These are phyloP conservation scores for Ustilago crameri DNA, from an alignment of 1,284 basidiomycete genomes.

Conservation along the genomic window DNA sequence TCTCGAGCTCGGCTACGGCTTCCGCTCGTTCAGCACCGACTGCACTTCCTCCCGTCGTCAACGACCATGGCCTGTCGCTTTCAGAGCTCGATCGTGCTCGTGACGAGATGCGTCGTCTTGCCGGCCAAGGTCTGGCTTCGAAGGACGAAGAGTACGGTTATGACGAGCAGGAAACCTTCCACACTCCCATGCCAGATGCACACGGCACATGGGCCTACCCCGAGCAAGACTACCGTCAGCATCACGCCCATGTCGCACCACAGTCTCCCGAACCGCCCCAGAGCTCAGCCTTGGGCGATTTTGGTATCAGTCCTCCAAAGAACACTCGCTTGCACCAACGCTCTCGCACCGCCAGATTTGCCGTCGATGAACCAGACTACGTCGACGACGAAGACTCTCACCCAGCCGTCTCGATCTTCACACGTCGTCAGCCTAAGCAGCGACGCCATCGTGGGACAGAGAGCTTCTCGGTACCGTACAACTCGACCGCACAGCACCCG, in stretches of 20 bases:
- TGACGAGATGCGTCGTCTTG: conserved; percentile 40
- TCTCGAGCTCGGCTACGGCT: conserved; percentile 16
- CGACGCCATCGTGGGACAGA: conserved; percentile 11
- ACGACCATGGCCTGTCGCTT: conserved; percentile 24
- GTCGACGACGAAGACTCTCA: conserved; percentile 11
- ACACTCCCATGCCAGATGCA: conserved; percentile 33
- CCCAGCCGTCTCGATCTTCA: conserved; percentile 39
- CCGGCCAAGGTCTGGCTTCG: conserved; percentile 25
- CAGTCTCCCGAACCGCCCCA: background rate
- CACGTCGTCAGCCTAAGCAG: conserved; percentile 12
- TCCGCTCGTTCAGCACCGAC: background rate
- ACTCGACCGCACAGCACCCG: conserved; percentile 15
- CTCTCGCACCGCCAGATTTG: conserved; percentile 40
- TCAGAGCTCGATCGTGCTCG: conserved; percentile 29
- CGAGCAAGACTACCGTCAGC: conserved; percentile 3
- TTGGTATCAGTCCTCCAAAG: conserved; percentile 42
- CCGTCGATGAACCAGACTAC: conserved; percentile 14
- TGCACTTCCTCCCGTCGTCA: background rate
- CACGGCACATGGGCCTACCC: conserved; percentile 17
- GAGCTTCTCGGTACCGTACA: conserved; percentile 22
- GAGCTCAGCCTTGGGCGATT: conserved; percentile 24
- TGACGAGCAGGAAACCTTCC: conserved; percentile 19
- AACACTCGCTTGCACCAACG: conserved; percentile 31
- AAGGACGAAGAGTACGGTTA: conserved; percentile 12
- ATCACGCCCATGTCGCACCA: background rate